Evolutionary conservation across 1,139 yeast genomes (phyloP).

Genomic region (Kodamaea suecica): DNA sequence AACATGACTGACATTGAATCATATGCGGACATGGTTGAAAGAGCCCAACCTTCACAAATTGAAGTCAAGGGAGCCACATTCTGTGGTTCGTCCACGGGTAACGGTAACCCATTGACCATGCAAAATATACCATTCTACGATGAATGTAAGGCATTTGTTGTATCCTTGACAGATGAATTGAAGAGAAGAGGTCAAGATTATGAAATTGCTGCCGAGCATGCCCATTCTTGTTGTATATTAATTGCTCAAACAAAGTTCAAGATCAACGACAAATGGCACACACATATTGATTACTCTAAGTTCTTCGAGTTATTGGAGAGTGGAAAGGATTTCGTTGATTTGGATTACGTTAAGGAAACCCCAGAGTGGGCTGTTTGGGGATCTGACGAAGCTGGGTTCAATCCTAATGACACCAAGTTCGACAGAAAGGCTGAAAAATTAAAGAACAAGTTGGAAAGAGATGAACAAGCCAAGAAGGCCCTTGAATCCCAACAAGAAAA

Average conservation of each 20-base stretch:
- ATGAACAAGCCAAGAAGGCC: conserved; percentile 16
- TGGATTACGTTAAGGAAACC: conserved; percentile 78
- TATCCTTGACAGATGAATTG: conserved; percentile 56
- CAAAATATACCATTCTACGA: conserved; percentile 93
- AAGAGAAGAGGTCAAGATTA: conserved; percentile 62
- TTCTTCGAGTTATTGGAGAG: conserved; percentile 69
- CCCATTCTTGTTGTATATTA: conserved; percentile 89
- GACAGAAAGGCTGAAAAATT: conserved; percentile 65
- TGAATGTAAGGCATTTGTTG: conserved; percentile 78
- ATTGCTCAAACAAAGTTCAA: conserved; percentile 75
- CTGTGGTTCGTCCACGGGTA: conserved; percentile 79
- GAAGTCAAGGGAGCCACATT: conserved; percentile 95
- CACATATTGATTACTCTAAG: conserved; percentile 79
- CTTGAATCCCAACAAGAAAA: conserved; percentile 1
- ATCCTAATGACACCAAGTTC: conserved; percentile 74
- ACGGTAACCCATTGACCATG: conserved; percentile 90
- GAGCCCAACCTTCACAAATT: conserved; percentile 81
- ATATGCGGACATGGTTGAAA: conserved; percentile 85
- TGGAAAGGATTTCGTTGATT: conserved; percentile 65
- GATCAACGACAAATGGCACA: conserved; percentile 74
- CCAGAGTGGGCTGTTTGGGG: conserved; percentile 94
- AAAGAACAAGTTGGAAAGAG: conserved; percentile 45
- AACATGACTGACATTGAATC: conserved; percentile 78
- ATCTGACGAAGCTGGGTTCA: conserved; percentile 80
- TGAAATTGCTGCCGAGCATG: conserved; percentile 91